Evolutionary conservation across 75 land plant genomes (phyloP).

Genomic region (Cryptomeria japonica): DNA sequence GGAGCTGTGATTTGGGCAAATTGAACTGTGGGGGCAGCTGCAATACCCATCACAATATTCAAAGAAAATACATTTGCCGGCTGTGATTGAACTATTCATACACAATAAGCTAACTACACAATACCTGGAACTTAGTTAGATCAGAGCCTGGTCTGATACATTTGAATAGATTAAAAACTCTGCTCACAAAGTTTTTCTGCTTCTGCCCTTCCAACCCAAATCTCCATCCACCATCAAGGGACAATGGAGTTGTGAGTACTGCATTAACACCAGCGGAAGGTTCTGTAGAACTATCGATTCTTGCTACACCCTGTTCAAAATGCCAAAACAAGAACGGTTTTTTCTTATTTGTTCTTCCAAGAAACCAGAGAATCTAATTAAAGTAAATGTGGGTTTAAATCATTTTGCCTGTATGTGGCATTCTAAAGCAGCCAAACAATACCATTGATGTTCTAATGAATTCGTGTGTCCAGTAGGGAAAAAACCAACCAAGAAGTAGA

Average conservation of each 20-base stretch:
- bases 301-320: not conserved
- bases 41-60: not conserved
- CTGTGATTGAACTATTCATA: not conserved
- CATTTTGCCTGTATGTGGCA: not conserved
- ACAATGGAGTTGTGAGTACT: not conserved
- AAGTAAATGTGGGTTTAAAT: not conserved
- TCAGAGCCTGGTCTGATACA: slow-evolving; percentile 74
- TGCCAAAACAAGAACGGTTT: not conserved
- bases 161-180: slow-evolving; percentile 41
- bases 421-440: not conserved
- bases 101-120: not conserved
- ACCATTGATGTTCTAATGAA: not conserved
- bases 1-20: slow-evolving; percentile 88
- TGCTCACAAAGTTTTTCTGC: not conserved
- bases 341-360: not conserved
- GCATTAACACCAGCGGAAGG: not conserved
- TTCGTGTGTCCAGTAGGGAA: not conserved
- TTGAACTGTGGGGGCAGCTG: slow-evolving; percentile 81
- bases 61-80: not conserved
- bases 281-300: not conserved
- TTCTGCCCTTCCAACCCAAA: not conserved
- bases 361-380: not conserved
- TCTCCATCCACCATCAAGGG: not conserved
- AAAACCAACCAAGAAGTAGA: not conserved
- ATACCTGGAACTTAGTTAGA: slow-evolving; percentile 62